phyloP scores from a whole-genome alignment of 1,139 yeast genomes.

The Blastobotrys indianensis region DNA sequence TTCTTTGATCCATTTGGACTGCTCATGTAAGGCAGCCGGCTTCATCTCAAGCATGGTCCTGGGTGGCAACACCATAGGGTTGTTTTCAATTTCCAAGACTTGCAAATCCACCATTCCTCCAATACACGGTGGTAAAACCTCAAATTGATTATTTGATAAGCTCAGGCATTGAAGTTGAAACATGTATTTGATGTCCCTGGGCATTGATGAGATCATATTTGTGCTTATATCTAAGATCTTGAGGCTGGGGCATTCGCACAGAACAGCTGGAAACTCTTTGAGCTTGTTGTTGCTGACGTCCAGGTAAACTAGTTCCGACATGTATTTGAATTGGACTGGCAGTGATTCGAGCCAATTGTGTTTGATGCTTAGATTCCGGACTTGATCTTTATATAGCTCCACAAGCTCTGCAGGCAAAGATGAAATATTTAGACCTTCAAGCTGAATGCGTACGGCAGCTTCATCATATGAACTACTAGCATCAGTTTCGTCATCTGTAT shows the following conservation, averaged over 20 bases:
- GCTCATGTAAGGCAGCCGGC: slow-evolving; percentile 36
- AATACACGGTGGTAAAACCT: slow-evolving; percentile 51
- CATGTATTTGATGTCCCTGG: slow-evolving; percentile 38
- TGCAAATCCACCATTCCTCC: slow-evolving; percentile 49
- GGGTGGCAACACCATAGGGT: slow-evolving; percentile 56
- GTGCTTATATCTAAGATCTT: slow-evolving; percentile 66
- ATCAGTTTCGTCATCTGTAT: slow-evolving; percentile 10
- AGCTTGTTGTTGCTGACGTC: slow-evolving; percentile 62
- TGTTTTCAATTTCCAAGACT: slow-evolving; percentile 64
- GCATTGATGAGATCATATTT: slow-evolving; percentile 47
- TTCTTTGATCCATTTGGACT: slow-evolving; percentile 50
- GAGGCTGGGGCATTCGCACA: slow-evolving; percentile 39
- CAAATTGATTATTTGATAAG: slow-evolving; percentile 55
- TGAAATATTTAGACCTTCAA: slow-evolving; percentile 34
- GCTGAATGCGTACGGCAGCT: slow-evolving; percentile 22
- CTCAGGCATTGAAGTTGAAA: slow-evolving; percentile 46
- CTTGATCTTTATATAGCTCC: slow-evolving; percentile 34
- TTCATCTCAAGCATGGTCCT: slow-evolving; percentile 33
- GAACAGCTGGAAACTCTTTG: slow-evolving; percentile 45
- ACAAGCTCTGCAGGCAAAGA: slow-evolving; percentile 38
- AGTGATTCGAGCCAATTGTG: slow-evolving; percentile 45
- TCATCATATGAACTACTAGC: slow-evolving; percentile 9
- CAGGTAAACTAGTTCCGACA: slow-evolving; percentile 51
- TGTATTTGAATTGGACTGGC: slow-evolving; percentile 44
- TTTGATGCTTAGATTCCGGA: slow-evolving; percentile 51